phyloP scores from a whole-genome alignment of 305 asterid species.

The Andrographis paniculata region DNA sequence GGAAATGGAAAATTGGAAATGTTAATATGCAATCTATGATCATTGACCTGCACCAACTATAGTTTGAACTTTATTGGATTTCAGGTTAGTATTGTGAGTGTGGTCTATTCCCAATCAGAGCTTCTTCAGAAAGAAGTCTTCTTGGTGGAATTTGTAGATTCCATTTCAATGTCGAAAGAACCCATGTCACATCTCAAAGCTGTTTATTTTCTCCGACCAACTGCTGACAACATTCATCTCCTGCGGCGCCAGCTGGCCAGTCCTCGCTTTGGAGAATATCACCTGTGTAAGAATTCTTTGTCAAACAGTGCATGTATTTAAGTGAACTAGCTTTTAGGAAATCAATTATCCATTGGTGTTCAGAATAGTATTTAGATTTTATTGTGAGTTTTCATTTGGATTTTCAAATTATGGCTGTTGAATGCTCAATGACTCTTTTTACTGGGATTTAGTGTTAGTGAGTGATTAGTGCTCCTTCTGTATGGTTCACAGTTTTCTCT shows the following conservation, averaged over 20 bases:
- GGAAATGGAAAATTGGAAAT: not conserved
- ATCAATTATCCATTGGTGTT: conserved; percentile 4
- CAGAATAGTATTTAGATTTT: conserved; percentile 11
- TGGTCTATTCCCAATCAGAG: conserved; percentile 90
- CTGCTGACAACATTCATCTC: conserved; percentile 72
- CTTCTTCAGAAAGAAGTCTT: conserved; percentile 98
- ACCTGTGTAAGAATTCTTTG: conserved; percentile 63
- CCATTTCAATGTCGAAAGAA: conserved; percentile 88
- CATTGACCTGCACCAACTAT: conserved; percentile 9
- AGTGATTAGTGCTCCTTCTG: conserved; percentile 17
- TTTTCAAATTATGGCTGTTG: conserved; percentile 11
- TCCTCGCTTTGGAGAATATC: conserved; percentile 96
- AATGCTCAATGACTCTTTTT: conserved; percentile 9
- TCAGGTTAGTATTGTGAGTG: conserved; percentile 96
- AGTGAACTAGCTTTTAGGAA: not conserved
- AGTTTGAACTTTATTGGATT: conserved; percentile 14
- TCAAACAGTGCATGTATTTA: conserved; percentile 4
- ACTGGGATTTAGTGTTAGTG: conserved; percentile 14
- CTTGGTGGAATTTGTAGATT: conserved; percentile 85
- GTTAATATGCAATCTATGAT: conserved; percentile 1
- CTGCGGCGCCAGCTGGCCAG: conserved; percentile 78
- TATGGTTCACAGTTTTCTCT: conserved; percentile 70
- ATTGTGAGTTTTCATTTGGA: conserved; percentile 7
- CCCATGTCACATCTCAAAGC: conserved; percentile 98
- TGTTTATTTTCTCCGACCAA: conserved; percentile 89